Base-by-base conservation (phyloP, 345 rosid species). In the Eucalyptus sideroxylon region DNA sequence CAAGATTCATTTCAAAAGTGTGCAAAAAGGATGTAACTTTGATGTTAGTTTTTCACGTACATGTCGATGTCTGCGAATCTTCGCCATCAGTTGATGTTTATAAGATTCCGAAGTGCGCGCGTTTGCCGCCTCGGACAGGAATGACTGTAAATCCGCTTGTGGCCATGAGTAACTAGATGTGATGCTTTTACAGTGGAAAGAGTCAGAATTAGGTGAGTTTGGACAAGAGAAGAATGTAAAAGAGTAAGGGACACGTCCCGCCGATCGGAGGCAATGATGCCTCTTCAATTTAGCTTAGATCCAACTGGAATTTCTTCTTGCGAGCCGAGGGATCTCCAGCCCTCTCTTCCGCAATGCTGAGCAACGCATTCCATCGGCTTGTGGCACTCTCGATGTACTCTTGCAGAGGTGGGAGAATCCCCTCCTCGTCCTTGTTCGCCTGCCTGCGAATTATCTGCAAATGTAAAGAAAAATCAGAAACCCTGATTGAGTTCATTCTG, bases 381-480 rank as follows among this genome's bases (percentile, higher is more conserved):
- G 87, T 47, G 53, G 99, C 98, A 50, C 99, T 95, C 67, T 92
- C 93, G 11, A 95, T 89, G 94, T 98, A 96, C 90, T 96, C 98
- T 59, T 91, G 92, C 62, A 95, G 80, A 16, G 97, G 97, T 49
- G 99, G 99, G 50, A 97, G 97, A 67, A 89, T 59, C 26, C 89
- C 92, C 87, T 91, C 86, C 87, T 92, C 92, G 4, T 93, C 93
- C 89, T 92, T 95, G 2, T 91, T 89, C 23, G 62, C 94, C 87
- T 92, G 94, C 42, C 96, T 95, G 30, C 99, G 97, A 77, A 97
- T 97, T 89, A 97, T 93, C 99, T 97, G 87, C 59, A 67, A 80
- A 53, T 13, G 30, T 8, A 7, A 47, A 60, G 2, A 37, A 30
- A 55, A 30, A 77, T 13, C 49, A 89, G 44, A 87, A n/a, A 55